Conservation (phyloP, 2,329 filamentous ascomycete genomes). For the Thelonectria blattea region DNA sequence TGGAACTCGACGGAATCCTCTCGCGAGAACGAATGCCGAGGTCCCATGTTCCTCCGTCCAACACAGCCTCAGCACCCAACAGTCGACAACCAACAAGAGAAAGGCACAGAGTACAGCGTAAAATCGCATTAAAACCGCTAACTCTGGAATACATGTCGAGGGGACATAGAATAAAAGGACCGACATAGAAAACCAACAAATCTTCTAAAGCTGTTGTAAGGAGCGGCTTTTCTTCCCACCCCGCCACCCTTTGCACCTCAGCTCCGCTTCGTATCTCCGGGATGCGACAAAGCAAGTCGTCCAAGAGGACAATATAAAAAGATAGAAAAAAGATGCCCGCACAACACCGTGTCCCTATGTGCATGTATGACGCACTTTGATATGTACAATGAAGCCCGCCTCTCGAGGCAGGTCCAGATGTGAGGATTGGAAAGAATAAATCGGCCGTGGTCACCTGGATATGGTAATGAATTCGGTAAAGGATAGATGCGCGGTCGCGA, state of each 20-base stretch:
- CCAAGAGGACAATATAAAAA: slow-evolving; percentile 15
- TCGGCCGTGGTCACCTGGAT: slow-evolving; percentile 16
- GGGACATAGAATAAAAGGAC: slow-evolving; percentile 10
- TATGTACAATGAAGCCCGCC: slow-evolving; percentile 35
- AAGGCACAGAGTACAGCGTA: not conserved
- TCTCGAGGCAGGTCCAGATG: not conserved
- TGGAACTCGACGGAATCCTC: too few relatives aligned
- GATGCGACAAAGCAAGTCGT: slow-evolving; percentile 18
- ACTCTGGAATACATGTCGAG: slow-evolving; percentile 18
- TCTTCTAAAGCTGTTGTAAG: slow-evolving; percentile 5
- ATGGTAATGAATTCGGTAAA: slow-evolving; percentile 5
- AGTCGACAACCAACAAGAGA: not conserved
- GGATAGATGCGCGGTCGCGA: not conserved
- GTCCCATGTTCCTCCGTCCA: too few relatives aligned
- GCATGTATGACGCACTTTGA: slow-evolving; percentile 36
- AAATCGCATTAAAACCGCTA: slow-evolving; percentile 24
- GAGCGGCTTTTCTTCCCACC: slow-evolving; percentile 1
- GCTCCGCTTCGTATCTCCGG: slow-evolving; percentile 16
- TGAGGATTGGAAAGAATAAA: slow-evolving; percentile 15
- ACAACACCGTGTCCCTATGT: slow-evolving; percentile 39
- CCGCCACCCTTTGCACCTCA: slow-evolving; percentile 7
- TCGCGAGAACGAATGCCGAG: too few relatives aligned
- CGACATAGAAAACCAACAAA: slow-evolving; percentile 6
- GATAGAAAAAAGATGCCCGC: slow-evolving; percentile 22
- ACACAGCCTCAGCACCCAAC: too few relatives aligned